These are phyloP conservation scores for Poa annua DNA, from an alignment of 176 grass and related monocot species.

Conservation along the genomic window DNA sequence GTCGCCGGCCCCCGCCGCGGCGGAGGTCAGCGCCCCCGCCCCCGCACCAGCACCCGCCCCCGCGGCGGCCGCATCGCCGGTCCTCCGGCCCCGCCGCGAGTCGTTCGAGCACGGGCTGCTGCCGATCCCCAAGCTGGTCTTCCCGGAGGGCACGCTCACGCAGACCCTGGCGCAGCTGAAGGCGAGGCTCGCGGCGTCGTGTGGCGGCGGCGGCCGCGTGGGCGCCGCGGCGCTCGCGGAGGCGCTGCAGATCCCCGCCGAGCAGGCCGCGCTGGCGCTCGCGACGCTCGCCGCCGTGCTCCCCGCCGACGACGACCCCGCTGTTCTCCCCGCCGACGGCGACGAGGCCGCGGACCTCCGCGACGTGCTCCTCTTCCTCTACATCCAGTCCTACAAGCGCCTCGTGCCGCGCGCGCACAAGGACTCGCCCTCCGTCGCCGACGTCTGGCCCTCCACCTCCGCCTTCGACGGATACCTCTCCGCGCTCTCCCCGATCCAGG, in stretches of 20 bases:
- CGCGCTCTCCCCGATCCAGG: conserved; percentile 93
- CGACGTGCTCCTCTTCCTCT: conserved; percentile 89
- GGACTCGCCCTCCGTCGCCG: conserved; percentile 79
- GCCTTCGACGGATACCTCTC: conserved; percentile 92
- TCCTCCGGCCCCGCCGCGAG: conserved; percentile 84
- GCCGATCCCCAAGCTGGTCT: conserved; percentile 82
- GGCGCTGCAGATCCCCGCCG: conserved; percentile 82
- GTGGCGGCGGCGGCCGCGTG: conserved; percentile 37
- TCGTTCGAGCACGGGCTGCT: conserved; percentile 91
- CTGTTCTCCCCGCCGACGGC: conserved; percentile 39
- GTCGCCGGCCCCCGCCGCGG: conserved; percentile 27
- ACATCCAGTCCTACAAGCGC: conserved; percentile 92
- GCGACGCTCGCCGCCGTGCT: conserved; percentile 84
- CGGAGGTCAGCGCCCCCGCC: background rate
- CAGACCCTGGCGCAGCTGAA: conserved; percentile 65
- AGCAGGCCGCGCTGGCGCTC: conserved; percentile 70
- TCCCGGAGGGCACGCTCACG: conserved; percentile 69
- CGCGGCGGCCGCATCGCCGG: background rate
- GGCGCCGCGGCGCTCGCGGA: conserved; percentile 67
- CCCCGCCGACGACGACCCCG: conserved; percentile 46
- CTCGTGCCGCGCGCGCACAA: conserved; percentile 82
- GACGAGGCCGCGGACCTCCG: conserved; percentile 59
- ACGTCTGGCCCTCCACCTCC: conserved; percentile 95
- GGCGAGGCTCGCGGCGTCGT: conserved; percentile 50
- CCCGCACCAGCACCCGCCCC: conserved; percentile 9